phyloP scores from a whole-genome alignment of 495 filamentous ascomycete species.

The Podospora fimiseda region DNA sequence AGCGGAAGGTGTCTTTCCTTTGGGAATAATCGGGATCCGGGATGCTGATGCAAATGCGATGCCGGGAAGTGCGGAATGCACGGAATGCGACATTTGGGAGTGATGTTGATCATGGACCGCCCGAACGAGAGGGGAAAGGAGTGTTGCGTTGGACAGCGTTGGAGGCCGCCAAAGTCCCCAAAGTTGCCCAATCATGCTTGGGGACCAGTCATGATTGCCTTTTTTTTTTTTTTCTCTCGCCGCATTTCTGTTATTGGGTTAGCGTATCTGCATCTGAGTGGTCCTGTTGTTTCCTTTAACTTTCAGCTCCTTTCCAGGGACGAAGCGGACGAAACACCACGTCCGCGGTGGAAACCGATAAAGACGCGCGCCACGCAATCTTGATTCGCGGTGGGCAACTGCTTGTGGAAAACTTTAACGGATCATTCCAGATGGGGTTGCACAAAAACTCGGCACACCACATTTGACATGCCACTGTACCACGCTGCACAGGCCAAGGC shows the following conservation, averaged over 20 bases:
- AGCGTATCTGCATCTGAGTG: neutral
- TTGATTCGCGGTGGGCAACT: too few species aligned
- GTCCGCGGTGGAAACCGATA: too few species aligned
- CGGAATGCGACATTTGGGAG: slow-evolving; percentile 10
- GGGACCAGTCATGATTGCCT: neutral
- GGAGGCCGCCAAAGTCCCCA: slow-evolving; percentile 5
- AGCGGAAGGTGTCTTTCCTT: slow-evolving; percentile 5
- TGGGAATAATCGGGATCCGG: neutral
- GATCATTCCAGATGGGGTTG: too few species aligned
- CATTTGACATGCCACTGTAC: neutral
- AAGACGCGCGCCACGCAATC: neutral
- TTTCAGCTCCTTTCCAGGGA: neutral
- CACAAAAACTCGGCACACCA: too few species aligned
- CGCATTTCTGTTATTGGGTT: neutral
- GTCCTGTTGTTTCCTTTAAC: neutral
- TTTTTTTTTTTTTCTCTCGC: neutral
- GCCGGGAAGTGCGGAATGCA: slow-evolving; percentile 10
- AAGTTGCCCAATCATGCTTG: slow-evolving; percentile 8
- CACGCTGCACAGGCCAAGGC: neutral
- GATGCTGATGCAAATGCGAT: slow-evolving; percentile 1
- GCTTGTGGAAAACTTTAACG: too few species aligned
- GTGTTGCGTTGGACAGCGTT: neutral
- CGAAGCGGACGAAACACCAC: too few species aligned
- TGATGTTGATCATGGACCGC: neutral
- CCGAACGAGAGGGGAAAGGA: neutral